Evolutionary conservation across 1,284 basidiomycete genomes (phyloP).

Genomic region (Clitocybe nebularis): DNA sequence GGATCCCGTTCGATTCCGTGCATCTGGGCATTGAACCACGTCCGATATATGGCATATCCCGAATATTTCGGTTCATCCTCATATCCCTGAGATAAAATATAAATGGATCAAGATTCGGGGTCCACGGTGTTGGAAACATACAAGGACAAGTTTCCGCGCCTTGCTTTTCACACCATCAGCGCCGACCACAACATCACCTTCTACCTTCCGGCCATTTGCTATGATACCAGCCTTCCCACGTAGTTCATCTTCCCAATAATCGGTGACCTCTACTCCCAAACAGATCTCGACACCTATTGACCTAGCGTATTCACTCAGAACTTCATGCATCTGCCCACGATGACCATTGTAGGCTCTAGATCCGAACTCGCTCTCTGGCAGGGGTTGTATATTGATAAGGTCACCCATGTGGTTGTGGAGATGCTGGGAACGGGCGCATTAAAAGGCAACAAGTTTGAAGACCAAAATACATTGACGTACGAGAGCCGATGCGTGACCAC

Average conservation of each 20-base stretch:
- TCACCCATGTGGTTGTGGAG: too few species aligned
- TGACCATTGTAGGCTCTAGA: neutral
- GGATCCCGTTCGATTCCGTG: constrained; percentile 5
- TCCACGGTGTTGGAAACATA: too few species aligned
- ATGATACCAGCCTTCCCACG: too few species aligned
- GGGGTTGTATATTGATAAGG: neutral
- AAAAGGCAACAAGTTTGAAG: too few species aligned
- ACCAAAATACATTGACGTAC: neutral
- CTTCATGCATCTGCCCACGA: neutral
- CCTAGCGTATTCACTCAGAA: neutral
- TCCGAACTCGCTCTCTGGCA: neutral
- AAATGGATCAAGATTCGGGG: too few species aligned
- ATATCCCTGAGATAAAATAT: constrained; percentile 3
- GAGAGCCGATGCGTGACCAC: neutral
- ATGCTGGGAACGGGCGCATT: too few species aligned
- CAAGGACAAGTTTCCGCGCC: too few species aligned
- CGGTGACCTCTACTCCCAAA: too few species aligned
- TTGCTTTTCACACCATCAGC: too few species aligned
- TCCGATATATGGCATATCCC: constrained; percentile 8
- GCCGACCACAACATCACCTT: neutral
- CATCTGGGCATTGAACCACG: constrained; percentile 3
- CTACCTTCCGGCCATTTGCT: too few species aligned
- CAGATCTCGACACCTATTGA: neutral
- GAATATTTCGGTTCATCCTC: constrained; percentile 6
- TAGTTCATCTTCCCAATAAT: too few species aligned